Conservation (phyloP, 129 eudicot species). For the Helianthus tuberosus region DNA sequence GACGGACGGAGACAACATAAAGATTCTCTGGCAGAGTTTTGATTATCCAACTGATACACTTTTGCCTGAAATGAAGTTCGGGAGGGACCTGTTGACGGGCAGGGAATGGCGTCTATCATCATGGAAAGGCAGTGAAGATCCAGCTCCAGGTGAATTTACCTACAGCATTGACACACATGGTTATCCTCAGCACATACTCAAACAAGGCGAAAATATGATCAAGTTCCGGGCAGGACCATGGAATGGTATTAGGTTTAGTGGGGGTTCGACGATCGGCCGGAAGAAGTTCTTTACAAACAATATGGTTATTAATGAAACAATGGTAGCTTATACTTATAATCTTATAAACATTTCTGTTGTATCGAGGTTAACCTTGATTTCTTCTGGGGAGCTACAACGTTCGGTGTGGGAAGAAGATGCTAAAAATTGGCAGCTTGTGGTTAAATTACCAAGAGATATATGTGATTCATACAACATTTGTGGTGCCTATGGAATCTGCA, state of each 20-base stretch:
- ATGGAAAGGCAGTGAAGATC: constrained; percentile 27
- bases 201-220: constrained; percentile 2
- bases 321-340: constrained; percentile 26
- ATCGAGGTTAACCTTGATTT: constrained; percentile 26
- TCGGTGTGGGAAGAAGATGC: not conserved
- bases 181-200: constrained; percentile 24
- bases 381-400: constrained; percentile 35
- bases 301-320: constrained; percentile 18
- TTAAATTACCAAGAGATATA: not conserved
- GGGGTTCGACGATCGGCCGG: not conserved
- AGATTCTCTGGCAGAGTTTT: constrained; percentile 31
- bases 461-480: constrained; percentile 9
- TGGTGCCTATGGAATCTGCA: constrained; percentile 10
- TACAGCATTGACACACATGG: constrained; percentile 12
- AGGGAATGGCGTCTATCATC: constrained; percentile 22
- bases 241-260: constrained; percentile 23
- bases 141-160: constrained; percentile 20
- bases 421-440: not conserved
- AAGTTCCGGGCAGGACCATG: constrained; percentile 30
- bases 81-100: constrained; percentile 3
- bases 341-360: constrained; percentile 12
- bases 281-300: not conserved
- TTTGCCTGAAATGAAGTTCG: constrained; percentile 27
- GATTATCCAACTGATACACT: constrained; percentile 34
- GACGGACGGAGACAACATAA: not conserved